Conservation (phyloP, 225 moss, liverwort and hornwort genomes). For the Polytrichum formosum region DNA sequence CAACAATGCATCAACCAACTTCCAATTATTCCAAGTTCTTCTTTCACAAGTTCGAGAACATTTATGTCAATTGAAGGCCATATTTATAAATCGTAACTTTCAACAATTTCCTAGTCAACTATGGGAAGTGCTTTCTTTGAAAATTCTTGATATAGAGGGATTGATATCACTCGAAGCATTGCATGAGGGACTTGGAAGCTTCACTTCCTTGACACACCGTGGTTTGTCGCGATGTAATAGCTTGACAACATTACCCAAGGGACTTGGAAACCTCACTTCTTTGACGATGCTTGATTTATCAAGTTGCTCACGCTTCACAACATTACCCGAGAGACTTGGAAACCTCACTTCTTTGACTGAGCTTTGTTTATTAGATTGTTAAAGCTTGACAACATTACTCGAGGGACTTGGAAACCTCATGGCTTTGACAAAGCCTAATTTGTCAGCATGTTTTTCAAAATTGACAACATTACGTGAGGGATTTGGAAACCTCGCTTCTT, state of each 20-base stretch:
- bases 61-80: background rate
- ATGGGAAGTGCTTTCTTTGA: background rate
- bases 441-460: too few relatives aligned
- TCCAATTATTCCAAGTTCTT: too few relatives aligned
- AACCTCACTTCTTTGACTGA: background rate
- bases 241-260: background rate
- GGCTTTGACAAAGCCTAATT: too few relatives aligned
- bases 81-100: background rate
- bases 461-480: too few relatives aligned
- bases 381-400: background rate
- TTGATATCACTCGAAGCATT: background rate
- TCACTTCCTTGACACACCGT: background rate
- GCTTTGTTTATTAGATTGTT: background rate
- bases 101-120: background rate
- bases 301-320: background rate
- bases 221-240: background rate
- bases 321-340: background rate
- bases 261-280: background rate
- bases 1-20: too few relatives aligned
- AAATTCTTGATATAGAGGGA: background rate
- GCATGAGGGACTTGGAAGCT: background rate
- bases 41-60: background rate
- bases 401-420: background rate
- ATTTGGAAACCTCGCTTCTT: background rate
- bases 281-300: background rate